These are phyloP conservation scores for Neurospora crassa DNA, from an alignment of 2,329 filamentous ascomycete genomes.

Conservation along the genomic window DNA sequence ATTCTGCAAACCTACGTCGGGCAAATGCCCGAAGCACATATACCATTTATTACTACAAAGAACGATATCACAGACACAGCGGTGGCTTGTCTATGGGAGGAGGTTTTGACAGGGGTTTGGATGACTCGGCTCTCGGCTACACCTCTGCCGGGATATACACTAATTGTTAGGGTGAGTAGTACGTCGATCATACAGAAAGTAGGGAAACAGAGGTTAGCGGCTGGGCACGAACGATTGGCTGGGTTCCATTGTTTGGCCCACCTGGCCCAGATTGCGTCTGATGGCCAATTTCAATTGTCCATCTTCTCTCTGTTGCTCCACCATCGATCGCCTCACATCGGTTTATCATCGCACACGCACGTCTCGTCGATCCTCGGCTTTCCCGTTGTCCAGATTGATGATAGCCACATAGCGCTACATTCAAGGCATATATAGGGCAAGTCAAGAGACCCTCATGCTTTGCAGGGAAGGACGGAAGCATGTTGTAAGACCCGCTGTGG, in stretches of 20 bases:
- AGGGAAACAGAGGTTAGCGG: too few species aligned
- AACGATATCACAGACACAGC: neutral
- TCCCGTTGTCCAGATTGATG: neutral
- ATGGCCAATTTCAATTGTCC: neutral
- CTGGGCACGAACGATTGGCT: too few species aligned
- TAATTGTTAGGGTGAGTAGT: too few species aligned
- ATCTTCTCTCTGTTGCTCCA: neutral
- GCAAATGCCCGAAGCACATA: too few species aligned
- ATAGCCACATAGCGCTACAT: neutral
- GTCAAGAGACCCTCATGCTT: neutral
- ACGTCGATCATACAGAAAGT: too few species aligned
- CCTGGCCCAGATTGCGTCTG: neutral
- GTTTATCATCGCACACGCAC: neutral
- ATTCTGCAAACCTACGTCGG: too few species aligned
- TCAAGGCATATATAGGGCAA: neutral
- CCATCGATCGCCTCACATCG: neutral
- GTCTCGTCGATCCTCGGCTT: neutral
- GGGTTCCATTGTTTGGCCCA: too few species aligned
- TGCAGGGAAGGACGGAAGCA: neutral
- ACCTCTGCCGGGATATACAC: too few species aligned
- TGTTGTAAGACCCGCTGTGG: neutral
- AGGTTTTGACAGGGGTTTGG: too few species aligned
- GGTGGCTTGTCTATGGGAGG: too few species aligned
- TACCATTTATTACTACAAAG: neutral
- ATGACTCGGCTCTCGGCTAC: too few species aligned